A percentile compares a stretch with the other conserved stretches of the same genome.
Conservation (phyloP, 176 grass and related monocot species). For the Pontederia crassipes region DNA sequence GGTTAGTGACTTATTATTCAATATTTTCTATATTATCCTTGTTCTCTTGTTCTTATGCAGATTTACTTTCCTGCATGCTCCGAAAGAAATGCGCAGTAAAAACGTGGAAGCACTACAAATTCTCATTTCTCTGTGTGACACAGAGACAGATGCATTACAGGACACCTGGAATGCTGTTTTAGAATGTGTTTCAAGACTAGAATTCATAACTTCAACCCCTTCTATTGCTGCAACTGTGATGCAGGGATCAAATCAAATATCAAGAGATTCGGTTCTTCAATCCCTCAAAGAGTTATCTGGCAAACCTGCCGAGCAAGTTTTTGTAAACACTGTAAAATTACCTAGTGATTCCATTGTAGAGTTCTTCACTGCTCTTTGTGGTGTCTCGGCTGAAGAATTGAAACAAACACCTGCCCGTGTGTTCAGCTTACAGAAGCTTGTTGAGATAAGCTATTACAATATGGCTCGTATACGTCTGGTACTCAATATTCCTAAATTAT, state of each 20-base stretch:
- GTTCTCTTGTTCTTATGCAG: constrained; percentile 30
- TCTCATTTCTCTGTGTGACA: constrained; percentile 84
- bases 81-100: constrained; percentile 97
- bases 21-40: neutral
- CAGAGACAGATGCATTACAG: constrained; percentile 78
- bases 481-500: constrained; percentile 21
- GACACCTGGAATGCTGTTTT: constrained; percentile 99
- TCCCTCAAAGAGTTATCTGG: constrained; percentile 81
- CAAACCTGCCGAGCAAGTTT: constrained; percentile 92
- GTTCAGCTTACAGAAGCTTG: constrained; percentile 98
- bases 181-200: constrained; percentile 94
- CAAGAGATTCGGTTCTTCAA: constrained; percentile 78
- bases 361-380: constrained; percentile 85
- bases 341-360: constrained; percentile 97
- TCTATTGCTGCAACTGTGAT: constrained; percentile 85
- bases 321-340: constrained; percentile 92
- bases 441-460: constrained; percentile 99
- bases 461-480: constrained; percentile 98
- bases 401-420: constrained; percentile 91
- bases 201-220: constrained; percentile 80
- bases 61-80: constrained; percentile 95
- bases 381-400: constrained; percentile 88
- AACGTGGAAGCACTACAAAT: constrained; percentile 91
- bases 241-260: constrained; percentile 98
- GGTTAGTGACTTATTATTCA: neutral